Base-by-base conservation (phyloP, 305 asterid genomes). In the Solanum aculeatissimum region DNA sequence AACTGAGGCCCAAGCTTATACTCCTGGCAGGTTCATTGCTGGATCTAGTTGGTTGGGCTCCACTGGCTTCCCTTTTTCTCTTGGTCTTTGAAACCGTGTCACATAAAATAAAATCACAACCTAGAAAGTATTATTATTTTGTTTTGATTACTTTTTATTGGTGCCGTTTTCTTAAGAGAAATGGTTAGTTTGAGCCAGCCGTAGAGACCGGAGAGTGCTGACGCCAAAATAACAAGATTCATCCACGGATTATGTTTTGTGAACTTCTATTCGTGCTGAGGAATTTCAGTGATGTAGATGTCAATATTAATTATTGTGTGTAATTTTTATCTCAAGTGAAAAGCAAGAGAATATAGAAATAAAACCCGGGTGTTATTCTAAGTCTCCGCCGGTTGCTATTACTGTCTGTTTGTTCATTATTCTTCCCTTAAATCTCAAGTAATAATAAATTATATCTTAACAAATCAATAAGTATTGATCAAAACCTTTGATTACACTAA, bases 41-140 rank as follows among this genome's bases (percentile, higher is more conserved):
- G 99, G 97, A 11, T 88, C 89, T 4, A 88, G 88, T 65, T 96
- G 99, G 98, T 87, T 96, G 92, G 81, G 88, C 23, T 85, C 93
- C 0, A 96, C 98, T 0, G 97, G 98, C 1, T 93, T 96, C 54
- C 98, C 99, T 2, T 94, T 91, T 84, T 87, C 96, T 4, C 87
- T 92, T 5, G 96, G 93, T 18, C 60, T 80, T 16, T 68, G 13
- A 85, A 42, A 6, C n/a, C 14, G 27, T 11, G 29, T 57, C 65
- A n/a, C 63, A 3, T 35, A 68, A 66, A 68, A 35, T 35, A 3
- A 35, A 32, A 9, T 1, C 27, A 2, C 4, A 35, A 35, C 1
- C 63, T 11, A 18, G 49, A 12, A 9, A 69, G 0, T 68, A 68
- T 19, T 68, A 68, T 68, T 68, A 68, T 68, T 68, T 35, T 68